These are phyloP conservation scores for Cryoendolithus antarcticus DNA, from an alignment of 2,329 filamentous ascomycete genomes.

Conservation along the genomic window DNA sequence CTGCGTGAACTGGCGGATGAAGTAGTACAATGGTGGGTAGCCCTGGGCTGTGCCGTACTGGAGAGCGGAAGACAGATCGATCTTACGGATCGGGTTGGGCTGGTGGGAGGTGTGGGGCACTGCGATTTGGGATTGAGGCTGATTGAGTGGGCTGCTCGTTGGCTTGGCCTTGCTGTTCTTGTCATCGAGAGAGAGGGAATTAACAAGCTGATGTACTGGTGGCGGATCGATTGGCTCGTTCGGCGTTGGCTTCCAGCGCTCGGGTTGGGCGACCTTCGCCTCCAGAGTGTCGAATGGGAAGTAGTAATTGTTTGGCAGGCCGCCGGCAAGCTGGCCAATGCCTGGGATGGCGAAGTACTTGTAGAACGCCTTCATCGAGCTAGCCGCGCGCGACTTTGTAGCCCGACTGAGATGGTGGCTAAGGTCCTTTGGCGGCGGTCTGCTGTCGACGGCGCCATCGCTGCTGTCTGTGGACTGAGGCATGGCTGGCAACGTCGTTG, in stretches of 20 bases:
- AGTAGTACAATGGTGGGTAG: conserved; percentile 65
- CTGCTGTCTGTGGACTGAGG: conserved; percentile 4
- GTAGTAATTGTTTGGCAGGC: conserved; percentile 64
- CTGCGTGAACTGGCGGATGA: conserved; percentile 65
- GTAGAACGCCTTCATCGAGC: conserved; percentile 69
- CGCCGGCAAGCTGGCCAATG: conserved; percentile 50
- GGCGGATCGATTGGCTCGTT: conserved; percentile 45
- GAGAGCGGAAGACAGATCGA: conserved; percentile 69
- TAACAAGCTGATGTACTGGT: conserved; percentile 21
- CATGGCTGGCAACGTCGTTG: conserved; percentile 1
- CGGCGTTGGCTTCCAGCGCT: conserved; percentile 60
- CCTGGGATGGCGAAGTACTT: conserved; percentile 62
- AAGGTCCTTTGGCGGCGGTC: conserved; percentile 53
- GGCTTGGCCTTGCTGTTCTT: conserved; percentile 7
- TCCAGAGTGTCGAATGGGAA: conserved; percentile 90
- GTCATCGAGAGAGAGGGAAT: conserved; percentile 8
- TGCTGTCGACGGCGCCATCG: conserved; percentile 10
- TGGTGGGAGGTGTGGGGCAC: conserved; percentile 57
- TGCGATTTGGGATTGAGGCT: conserved; percentile 36
- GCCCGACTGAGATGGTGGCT: conserved; percentile 65
- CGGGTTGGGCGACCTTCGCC: conserved; percentile 61
- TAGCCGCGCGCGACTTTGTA: conserved; percentile 52
- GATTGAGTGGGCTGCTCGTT: conserved; percentile 20
- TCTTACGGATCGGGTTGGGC: conserved; percentile 51
- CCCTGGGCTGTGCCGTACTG: conserved; percentile 77